Conservation (phyloP, 75 land plant genomes). For the Azolla pinnata region DNA sequence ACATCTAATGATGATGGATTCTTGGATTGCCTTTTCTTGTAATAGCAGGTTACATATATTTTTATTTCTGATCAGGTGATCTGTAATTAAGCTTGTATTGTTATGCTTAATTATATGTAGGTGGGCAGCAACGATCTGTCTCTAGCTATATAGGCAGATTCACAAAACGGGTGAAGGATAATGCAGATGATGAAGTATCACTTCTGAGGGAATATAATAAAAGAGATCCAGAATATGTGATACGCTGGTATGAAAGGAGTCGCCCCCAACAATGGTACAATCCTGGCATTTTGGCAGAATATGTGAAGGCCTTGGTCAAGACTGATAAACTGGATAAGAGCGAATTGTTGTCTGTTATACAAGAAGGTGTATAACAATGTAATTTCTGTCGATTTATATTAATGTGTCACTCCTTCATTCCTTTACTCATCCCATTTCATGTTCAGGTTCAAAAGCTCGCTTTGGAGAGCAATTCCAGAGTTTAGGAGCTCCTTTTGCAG, state of each 20-base stretch:
- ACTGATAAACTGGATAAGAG: slow-evolving; percentile 87
- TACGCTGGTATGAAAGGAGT: slow-evolving; percentile 69
- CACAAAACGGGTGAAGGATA: slow-evolving; percentile 49
- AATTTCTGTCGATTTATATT: too few relatives aligned
- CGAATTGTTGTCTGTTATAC: slow-evolving; percentile 69
- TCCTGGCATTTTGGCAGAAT: slow-evolving; percentile 72
- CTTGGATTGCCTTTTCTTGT: too few relatives aligned
- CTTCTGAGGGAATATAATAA: slow-evolving; percentile 61
- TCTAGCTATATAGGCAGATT: slow-evolving; percentile 65
- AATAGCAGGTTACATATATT: too few relatives aligned
- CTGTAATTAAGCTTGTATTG: too few relatives aligned
- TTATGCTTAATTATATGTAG: too few relatives aligned
- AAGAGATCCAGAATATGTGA: slow-evolving; percentile 82
- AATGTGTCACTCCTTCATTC: background rate
- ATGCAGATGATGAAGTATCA: slow-evolving; percentile 49
- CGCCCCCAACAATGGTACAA: slow-evolving; percentile 72
- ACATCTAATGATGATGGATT: too few relatives aligned
- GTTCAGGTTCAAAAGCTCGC: slow-evolving; percentile 29
- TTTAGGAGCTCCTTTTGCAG: slow-evolving; percentile 30
- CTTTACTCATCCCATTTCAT: background rate
- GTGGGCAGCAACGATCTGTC: slow-evolving; percentile 36
- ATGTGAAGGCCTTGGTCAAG: slow-evolving; percentile 84
- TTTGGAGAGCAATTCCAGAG: slow-evolving; percentile 16
- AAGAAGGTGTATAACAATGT: slow-evolving; percentile 48
- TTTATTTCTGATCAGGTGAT: too few relatives aligned